Base-by-base conservation (phyloP, 345 rosid species). In the Clarkia xantiana region DNA sequence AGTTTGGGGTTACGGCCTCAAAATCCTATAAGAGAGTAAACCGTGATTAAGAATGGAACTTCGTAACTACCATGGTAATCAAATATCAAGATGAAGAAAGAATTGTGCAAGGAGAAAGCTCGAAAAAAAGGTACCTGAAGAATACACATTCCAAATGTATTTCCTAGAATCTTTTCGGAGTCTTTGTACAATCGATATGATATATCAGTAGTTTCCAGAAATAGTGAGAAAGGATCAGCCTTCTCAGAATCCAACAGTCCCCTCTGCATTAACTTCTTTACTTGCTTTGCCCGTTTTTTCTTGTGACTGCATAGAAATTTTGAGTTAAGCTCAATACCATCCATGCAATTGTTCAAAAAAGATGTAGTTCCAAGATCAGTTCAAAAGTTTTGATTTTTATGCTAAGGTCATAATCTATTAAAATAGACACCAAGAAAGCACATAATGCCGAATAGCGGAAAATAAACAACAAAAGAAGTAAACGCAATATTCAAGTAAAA, bases 1-100 rank as follows among this genome's bases (percentile, higher is more conserved):
- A 80, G 76, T 91, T 91, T 18, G 96, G 98, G 36, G 98, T 86
- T 62, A 91, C 56, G 22, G 98, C 98, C 72, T 86, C 96, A 71
- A 91, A 91, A 64, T 91, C 98, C 98, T 90, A 70, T 51, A 45
- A 65, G 52, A 49, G 49, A 18, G 46, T 29, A 45, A 14, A 53
- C 23, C 39, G 39, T 69, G 40, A 5, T 38, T 16, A 58, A 20
- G 47, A 25, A 54, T 34, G 42, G 42, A 60, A 10, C 20, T 51
- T 8, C 11, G 43, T 52, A 13, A n/a, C 15, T 18, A 45, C 44
- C 55, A 19, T 29, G 40, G 56, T 34, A 49, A 54, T 15, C 10
- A 48, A 10, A 58, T 42, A n/a, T 51, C 22, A 42, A 52, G 10
- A 7, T 41, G 12, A 48, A 34, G 11, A 11, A 23, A 18, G 14